Conservation (phyloP, 805 yeast genomes). For the Saccharomycopsis fibuligera region DNA sequence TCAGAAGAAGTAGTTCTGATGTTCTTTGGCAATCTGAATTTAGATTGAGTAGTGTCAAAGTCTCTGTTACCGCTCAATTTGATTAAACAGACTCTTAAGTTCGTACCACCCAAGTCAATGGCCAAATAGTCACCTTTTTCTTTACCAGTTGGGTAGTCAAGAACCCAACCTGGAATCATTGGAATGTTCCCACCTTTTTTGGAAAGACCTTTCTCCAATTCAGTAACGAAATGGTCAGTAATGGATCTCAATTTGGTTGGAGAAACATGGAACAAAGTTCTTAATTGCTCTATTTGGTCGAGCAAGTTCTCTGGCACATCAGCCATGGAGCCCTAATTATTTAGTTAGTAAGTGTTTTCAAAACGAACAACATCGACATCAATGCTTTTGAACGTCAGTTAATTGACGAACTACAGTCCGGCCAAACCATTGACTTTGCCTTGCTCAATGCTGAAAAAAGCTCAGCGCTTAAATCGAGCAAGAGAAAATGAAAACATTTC, state of each 20-base stretch:
- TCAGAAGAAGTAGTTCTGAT: constrained; percentile 77
- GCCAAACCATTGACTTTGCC: too few relatives aligned
- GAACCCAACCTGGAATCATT: constrained; percentile 96
- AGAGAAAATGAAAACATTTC: too few relatives aligned
- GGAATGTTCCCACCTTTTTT: constrained; percentile 82
- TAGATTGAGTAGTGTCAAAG: constrained; percentile 82
- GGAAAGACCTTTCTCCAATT: constrained; percentile 75
- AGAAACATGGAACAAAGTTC: constrained; percentile 55
- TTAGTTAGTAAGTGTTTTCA: neutral
- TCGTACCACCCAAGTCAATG: constrained; percentile 96
- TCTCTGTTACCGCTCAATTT: constrained; percentile 75
- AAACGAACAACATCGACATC: too few relatives aligned
- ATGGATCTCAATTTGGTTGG: constrained; percentile 55
- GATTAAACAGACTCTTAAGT: constrained; percentile 86
- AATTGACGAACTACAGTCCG: too few relatives aligned
- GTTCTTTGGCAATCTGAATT: constrained; percentile 68
- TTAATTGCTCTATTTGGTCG: constrained; percentile 51
- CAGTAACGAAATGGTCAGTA: constrained; percentile 69
- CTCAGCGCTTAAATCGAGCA: too few relatives aligned
- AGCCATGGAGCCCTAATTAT: constrained; percentile 44
- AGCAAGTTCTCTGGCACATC: constrained; percentile 62
- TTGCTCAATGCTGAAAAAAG: too few relatives aligned
- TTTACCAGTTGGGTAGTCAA: constrained; percentile 86
- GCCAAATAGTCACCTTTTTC: constrained; percentile 90
- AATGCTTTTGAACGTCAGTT: too few relatives aligned